Conservation (phyloP, 2,329 filamentous ascomycete genomes). For the Rugonectria rugulosa region DNA sequence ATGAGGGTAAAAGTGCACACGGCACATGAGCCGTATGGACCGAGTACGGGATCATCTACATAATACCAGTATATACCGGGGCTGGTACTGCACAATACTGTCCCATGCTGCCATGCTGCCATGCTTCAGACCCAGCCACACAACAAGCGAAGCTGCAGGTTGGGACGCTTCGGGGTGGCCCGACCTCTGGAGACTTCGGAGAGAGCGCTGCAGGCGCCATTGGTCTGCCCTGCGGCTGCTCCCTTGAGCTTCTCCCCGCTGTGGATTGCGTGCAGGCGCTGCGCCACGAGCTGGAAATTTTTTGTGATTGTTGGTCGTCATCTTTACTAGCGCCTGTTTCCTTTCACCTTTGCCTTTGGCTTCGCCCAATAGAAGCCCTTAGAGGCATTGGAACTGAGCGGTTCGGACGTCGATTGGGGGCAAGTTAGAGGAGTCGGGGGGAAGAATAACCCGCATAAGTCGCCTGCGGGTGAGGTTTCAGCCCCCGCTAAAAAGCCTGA, state of each 20-base stretch:
- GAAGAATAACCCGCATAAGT: conserved; percentile 12
- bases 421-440: conserved; percentile 1
- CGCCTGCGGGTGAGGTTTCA: conserved; percentile 37
- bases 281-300: conserved; percentile 5
- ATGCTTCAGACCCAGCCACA: conserved; percentile 36
- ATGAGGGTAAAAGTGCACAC: not conserved
- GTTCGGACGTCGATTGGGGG: conserved; percentile 1
- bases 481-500: conserved; percentile 25
- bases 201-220: conserved; percentile 22
- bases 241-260: conserved; percentile 15
- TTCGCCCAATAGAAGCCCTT: no score
- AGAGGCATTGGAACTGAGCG: conserved; percentile 6
- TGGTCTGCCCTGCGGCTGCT: conserved; percentile 35
- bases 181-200: conserved; percentile 23
- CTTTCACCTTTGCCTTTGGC: no score
- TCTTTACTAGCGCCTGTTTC: no score
- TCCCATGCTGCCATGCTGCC: no score
- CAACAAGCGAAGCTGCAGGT: conserved; percentile 29
- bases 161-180: conserved; percentile 37
- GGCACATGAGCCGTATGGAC: no score
- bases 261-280: not conserved
- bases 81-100: no score
- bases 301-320: not conserved
- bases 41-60: no score
- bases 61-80: no score